These are phyloP conservation scores for Ophiobolus disseminans DNA, from an alignment of 2,329 filamentous ascomycete species.

Conservation along the genomic window DNA sequence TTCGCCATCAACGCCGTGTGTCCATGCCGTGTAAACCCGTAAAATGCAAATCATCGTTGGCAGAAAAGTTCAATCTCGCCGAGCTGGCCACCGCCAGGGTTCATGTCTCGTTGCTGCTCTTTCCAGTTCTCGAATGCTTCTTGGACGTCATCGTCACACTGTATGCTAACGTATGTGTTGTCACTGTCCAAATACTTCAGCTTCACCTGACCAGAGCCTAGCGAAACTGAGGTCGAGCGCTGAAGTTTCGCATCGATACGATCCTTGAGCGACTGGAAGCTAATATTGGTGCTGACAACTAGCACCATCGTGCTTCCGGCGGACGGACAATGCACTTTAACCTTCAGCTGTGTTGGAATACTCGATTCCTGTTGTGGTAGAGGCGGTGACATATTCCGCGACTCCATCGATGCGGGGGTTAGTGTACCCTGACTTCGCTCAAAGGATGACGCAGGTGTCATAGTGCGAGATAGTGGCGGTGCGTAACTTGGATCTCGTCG, in stretches of 20 bases:
- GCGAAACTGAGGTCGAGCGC: slow-evolving; percentile 82
- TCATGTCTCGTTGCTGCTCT: slow-evolving; percentile 70
- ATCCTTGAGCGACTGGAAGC: slow-evolving; percentile 90
- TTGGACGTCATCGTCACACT: slow-evolving; percentile 94
- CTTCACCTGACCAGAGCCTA: slow-evolving; percentile 81
- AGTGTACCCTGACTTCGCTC: slow-evolving; percentile 45
- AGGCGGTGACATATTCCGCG: slow-evolving; percentile 50
- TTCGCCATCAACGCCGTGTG: not conserved
- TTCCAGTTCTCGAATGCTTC: slow-evolving; percentile 95
- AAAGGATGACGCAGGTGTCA: slow-evolving; percentile 50
- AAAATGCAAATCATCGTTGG: slow-evolving; percentile 35
- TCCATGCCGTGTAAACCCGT: not conserved
- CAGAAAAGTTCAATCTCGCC: slow-evolving; percentile 78
- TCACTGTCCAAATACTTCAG: slow-evolving; percentile 87
- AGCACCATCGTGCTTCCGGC: slow-evolving; percentile 91
- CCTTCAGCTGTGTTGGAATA: slow-evolving; percentile 82
- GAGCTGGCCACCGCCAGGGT: slow-evolving; percentile 70
- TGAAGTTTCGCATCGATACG: slow-evolving; percentile 95
- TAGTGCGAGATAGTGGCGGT: slow-evolving; percentile 38
- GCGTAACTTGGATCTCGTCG: slow-evolving; percentile 41
- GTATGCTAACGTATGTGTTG: slow-evolving; percentile 89
- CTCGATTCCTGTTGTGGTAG: slow-evolving; percentile 31
- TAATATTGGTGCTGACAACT: slow-evolving; percentile 95
- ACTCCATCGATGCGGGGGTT: slow-evolving; percentile 48
- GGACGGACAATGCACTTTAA: slow-evolving; percentile 81